Base-by-base conservation (phyloP, 2,329 filamentous ascomycete genomes). In the Aspergillus hortae region DNA sequence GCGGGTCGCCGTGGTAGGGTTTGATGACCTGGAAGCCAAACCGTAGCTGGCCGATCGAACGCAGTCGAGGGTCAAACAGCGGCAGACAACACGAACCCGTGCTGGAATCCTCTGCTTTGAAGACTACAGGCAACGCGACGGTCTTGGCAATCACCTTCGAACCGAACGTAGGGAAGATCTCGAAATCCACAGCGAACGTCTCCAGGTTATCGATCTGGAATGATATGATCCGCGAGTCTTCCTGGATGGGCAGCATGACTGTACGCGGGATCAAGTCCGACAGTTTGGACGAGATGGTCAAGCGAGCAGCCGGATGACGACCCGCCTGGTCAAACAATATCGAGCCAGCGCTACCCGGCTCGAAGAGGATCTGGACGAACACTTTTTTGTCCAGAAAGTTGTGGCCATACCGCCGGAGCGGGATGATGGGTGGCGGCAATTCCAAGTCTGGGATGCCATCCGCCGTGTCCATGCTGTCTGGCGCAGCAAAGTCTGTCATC, bases 321-420 rank as follows among this genome's bases (percentile, higher is more conserved):
- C 90, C 91, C 62, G 95, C 89, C 67, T 96, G 92, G 75, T 97
- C 96, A 74, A 99, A 99, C n/a, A 89, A 75, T 47, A 99, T 86
- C 0, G 94, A 89, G 46, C 94, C 81, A 10, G 58, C 57, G 17
- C 61, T 67, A 25, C 76, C 83, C 54, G 87, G 86, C 47, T 92
- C 90, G 64, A 99, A 97, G 61, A 82, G 90, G 58, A 99, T 88
- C 64, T 96, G 90, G 11, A 99, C 86, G 57, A 96, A 95, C 0
- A 92, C 95, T 75, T 97, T 99, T 27, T 90, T 96, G 66, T 99
- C 94, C 33, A 99, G 80, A 78, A 99, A 99, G 71, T 97, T 99
- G 75, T 99, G 94, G 14, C 94, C 94, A 64, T 99, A 99, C 62
- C 94, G 84, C 60, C 94, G 84, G 44, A 97, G 79, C 0, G 94